phyloP scores from a whole-genome alignment of 805 yeast species.

The Yarrowia keelungensis region DNA sequence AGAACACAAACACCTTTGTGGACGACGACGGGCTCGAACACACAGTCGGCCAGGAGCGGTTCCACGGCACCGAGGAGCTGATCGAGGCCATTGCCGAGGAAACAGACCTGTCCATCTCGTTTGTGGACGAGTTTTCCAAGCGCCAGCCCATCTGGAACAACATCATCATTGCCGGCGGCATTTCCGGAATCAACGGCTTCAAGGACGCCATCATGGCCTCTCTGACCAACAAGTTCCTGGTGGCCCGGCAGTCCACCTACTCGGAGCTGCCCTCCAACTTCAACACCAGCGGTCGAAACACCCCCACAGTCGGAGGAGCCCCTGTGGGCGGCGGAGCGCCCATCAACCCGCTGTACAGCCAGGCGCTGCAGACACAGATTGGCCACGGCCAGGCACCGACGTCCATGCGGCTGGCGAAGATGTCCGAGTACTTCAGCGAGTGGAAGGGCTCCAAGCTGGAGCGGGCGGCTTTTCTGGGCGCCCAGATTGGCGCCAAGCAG shows the following conservation, averaged over 20 bases:
- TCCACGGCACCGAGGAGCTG: slow-evolving; percentile 74
- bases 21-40: slow-evolving; percentile 64
- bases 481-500: slow-evolving; percentile 85
- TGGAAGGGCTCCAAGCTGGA: slow-evolving; percentile 86
- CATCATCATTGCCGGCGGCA: slow-evolving; percentile 78
- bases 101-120: slow-evolving; percentile 60
- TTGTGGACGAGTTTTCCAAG: slow-evolving; percentile 69
- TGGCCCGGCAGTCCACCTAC: slow-evolving; percentile 51
- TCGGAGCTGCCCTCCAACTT: slow-evolving; percentile 52
- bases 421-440: slow-evolving; percentile 92
- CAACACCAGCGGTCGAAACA: slow-evolving; percentile 48
- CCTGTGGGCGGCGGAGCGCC: slow-evolving; percentile 46
- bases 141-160: slow-evolving; percentile 88
- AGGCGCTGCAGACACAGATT: slow-evolving; percentile 40
- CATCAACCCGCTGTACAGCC: slow-evolving; percentile 54
- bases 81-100: slow-evolving; percentile 62
- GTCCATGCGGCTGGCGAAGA: slow-evolving; percentile 68
- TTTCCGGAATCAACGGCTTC: slow-evolving; percentile 76
- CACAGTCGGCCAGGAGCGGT: slow-evolving; percentile 88
- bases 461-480: slow-evolving; percentile 82
- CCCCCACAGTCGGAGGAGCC: slow-evolving; percentile 44
- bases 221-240: slow-evolving; percentile 63
- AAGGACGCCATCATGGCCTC: slow-evolving; percentile 69
- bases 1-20: slow-evolving; percentile 72
- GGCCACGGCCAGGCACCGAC: slow-evolving; percentile 77